Conservation (phyloP, 495 filamentous ascomycete species). For the Aspergillus biplanus region DNA sequence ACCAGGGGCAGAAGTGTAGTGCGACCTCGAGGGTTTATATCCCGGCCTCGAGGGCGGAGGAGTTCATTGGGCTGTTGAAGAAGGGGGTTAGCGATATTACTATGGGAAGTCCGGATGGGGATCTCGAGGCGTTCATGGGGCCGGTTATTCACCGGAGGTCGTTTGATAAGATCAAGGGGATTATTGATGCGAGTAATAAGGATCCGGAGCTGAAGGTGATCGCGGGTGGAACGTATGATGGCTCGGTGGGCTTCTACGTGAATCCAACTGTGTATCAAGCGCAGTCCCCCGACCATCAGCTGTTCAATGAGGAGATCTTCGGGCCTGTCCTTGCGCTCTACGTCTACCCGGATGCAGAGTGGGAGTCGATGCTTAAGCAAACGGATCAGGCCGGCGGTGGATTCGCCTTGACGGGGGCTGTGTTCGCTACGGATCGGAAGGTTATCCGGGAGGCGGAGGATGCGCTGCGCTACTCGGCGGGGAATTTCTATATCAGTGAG, state of each 20-base stretch:
- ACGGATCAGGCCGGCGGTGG: constrained; percentile 62
- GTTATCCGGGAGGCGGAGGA: constrained; percentile 74
- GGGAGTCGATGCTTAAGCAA: constrained; percentile 54
- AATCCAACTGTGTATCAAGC: constrained; percentile 73
- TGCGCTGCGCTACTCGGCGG: constrained; percentile 72
- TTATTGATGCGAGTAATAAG: constrained; percentile 69
- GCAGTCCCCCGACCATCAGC: constrained; percentile 60
- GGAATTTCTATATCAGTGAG: constrained; percentile 82
- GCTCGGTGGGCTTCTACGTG: constrained; percentile 69
- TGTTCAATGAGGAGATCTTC: constrained; percentile 76
- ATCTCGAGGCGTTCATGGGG: constrained; percentile 69
- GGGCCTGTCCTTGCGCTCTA: constrained; percentile 72
- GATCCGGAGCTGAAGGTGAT: constrained; percentile 67
- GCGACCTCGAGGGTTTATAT: constrained; percentile 80
- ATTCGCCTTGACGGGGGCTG: constrained; percentile 75
- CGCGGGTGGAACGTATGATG: constrained; percentile 71
- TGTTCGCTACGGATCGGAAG: constrained; percentile 72
- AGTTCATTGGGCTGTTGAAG: constrained; percentile 61
- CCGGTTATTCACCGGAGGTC: constrained; percentile 75
- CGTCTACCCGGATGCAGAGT: constrained; percentile 70
- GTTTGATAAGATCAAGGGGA: constrained; percentile 69
- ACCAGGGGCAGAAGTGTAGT: constrained; percentile 88
- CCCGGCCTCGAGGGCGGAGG: constrained; percentile 64
- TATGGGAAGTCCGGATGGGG: constrained; percentile 62
- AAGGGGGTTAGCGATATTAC: constrained; percentile 39